A percentile compares a stretch with the other conserved stretches of the same genome.
Conservation (phyloP, 2,329 filamentous ascomycete genomes). For the Cadophora luteo-olivacea region DNA sequence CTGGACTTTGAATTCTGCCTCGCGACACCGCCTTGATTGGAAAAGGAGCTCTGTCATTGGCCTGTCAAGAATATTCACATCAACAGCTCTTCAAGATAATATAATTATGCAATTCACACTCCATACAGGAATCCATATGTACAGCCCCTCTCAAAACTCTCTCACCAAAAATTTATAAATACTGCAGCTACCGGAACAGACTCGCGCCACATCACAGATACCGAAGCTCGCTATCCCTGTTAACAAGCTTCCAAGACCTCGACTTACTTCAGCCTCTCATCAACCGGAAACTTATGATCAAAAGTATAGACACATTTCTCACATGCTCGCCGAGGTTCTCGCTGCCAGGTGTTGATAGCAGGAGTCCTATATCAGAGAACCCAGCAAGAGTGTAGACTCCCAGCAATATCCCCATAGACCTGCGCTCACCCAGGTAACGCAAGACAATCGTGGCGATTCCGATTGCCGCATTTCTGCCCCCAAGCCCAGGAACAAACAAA, state of each 20-base stretch:
- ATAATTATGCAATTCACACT: neutral
- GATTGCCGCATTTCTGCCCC: no score
- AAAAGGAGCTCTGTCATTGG: constrained; percentile 2
- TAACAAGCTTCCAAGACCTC: neutral
- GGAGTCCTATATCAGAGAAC: neutral
- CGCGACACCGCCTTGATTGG: constrained; percentile 1
- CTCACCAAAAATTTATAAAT: neutral
- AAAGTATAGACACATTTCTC: neutral
- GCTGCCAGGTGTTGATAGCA: neutral
- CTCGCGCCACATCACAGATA: neutral
- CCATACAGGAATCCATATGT: neutral
- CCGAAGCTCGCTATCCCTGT: neutral
- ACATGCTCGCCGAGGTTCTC: neutral
- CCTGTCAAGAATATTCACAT: neutral
- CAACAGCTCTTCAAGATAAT: neutral
- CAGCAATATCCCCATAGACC: no score
- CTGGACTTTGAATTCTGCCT: constrained; percentile 7
- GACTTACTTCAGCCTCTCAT: neutral
- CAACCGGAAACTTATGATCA: neutral
- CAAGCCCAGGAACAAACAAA: no score
- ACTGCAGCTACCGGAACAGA: neutral
- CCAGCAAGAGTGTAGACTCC: no score
- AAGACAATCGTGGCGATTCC: no score
- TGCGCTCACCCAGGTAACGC: no score
- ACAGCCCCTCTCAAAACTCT: neutral